Evolutionary conservation across 176 grass and related monocot genomes (phyloP), one percentile per base, ranked within the genome.

Genomic region (Triticum turgidum): DNA sequence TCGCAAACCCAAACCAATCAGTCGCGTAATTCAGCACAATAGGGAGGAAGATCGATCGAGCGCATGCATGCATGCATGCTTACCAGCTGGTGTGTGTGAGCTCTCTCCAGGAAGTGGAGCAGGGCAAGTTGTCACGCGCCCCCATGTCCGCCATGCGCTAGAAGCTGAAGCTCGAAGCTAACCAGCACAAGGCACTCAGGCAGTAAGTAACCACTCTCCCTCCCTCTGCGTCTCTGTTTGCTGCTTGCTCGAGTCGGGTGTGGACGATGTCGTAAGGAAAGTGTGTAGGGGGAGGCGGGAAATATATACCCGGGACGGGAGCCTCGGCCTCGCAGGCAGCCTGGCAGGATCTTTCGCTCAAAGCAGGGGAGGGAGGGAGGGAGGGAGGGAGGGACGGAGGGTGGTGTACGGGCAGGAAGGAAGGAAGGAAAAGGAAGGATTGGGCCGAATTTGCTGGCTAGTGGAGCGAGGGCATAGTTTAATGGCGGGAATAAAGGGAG

Each of bases 31-130:
- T 25, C 25, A 25, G 25, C 25, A 25, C 38, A 39, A 39, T 39
- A 39, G 38, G 38, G 38, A 1, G 56, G 20, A 25, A 64, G 33
- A 70, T 70, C 3, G 21, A 5, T 10, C 42, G 65, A 69, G 67
- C 5, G 32, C 32, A 32, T 32, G 32, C 32, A 32, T 32, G 32
- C 32, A 32, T 3, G 1, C 4, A 11, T 7, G 21, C 91, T 68
- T 77, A 95, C 93, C 91, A 96, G 89, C 87, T 93, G 21, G 94
- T 91, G 87, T 80, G 79, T 1, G 81, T 91, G 88, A 96, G 87
- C 65, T 93, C 94, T 41, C 82, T 78, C 94, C 87, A 93, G 27
- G 85, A 79, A 29, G 77, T 74, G 0, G 94, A 92, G 80, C 73
- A 63, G 74, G 94, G 25, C 87, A 90, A 6, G 79, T 54, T 90